Evolutionary conservation across 2,329 filamentous ascomycete species (phyloP), one percentile per base, ranked within the genome.

Genomic region (Ascocoryne sarcoides): DNA sequence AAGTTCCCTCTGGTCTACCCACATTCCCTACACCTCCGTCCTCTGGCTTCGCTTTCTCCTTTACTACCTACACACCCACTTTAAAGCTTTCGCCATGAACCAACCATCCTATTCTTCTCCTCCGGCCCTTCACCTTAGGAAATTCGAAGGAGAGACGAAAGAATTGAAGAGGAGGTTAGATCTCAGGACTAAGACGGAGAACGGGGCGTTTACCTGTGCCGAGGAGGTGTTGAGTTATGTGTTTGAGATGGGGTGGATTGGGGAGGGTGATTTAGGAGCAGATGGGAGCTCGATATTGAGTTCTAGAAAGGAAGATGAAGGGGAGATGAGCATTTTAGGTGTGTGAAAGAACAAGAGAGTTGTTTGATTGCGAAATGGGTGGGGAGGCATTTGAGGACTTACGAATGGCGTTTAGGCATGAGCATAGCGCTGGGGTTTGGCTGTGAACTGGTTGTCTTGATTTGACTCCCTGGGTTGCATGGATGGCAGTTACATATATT

Each of bases 41-140:
- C 61, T 82, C 14, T 82, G 77, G 77, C 65, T 82, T 31, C 71
- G 74, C 3, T 81, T 79, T 46, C 61, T 79, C 4, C 78, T 78
- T 50, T 61, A 65, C 26, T 78, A 76, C 56, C 46, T 56, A n/a
- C n/a, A n/a, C n/a, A n/a, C n/a, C n/a, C n/a, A n/a, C n/a, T n/a
- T n/a, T n/a, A n/a, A n/a, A n/a, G n/a, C n/a, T n/a, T n/a, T n/a
- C n/a, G n/a, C n/a, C n/a, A n/a, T n/a, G n/a, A n/a, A n/a, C n/a
- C n/a, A n/a, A n/a, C n/a, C n/a, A n/a, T n/a, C n/a, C n/a, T n/a
- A n/a, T n/a, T n/a, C n/a, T n/a, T n/a, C n/a, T n/a, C n/a, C n/a
- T n/a, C n/a, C n/a, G n/a, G n/a, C n/a, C n/a, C n/a, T n/a, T n/a
- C n/a, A n/a, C n/a, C n/a, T 76, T 10, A 54, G 52, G 3, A 45